Conservation (phyloP, 2,329 filamentous ascomycete species). For the Colletotrichum somersetense region DNA sequence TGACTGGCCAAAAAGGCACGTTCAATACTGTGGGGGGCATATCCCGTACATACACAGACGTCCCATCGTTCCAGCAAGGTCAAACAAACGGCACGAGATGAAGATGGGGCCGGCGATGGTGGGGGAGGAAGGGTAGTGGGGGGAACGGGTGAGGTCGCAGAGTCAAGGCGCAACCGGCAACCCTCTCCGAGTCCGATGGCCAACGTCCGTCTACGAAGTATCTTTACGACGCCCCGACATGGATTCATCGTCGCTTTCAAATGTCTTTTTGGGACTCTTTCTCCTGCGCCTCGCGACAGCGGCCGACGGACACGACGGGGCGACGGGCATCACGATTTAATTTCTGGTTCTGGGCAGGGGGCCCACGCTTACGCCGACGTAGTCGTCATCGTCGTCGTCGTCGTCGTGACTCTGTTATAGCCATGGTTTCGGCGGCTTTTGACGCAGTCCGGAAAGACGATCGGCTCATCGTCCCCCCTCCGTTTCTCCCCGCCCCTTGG, state of each 20-base stretch:
- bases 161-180: conserved; percentile 14
- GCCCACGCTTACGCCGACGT: neutral
- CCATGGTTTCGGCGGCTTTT: conserved; percentile 7
- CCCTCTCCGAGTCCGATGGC: conserved; percentile 27
- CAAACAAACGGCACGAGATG: conserved; percentile 8
- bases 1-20: neutral
- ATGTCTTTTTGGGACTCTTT: conserved; percentile 5
- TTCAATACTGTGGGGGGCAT: neutral
- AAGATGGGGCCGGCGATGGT: neutral
- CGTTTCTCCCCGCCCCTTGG: neutral
- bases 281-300: neutral
- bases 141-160: conserved; percentile 14
- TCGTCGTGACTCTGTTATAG: neutral
- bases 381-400: neutral
- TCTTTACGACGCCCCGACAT: conserved; percentile 24
- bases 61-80: neutral
- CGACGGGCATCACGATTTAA: neutral
- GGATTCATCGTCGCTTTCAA: conserved; percentile 10
- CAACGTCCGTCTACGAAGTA: conserved; percentile 2
- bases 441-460: conserved; percentile 1
- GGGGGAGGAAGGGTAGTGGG: neutral
- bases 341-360: neutral
- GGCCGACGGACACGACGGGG: neutral
- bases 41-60: neutral
- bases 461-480: neutral